These are phyloP conservation scores for Geranium incanum DNA, from an alignment of 441 rosid species.

Conservation along the genomic window DNA sequence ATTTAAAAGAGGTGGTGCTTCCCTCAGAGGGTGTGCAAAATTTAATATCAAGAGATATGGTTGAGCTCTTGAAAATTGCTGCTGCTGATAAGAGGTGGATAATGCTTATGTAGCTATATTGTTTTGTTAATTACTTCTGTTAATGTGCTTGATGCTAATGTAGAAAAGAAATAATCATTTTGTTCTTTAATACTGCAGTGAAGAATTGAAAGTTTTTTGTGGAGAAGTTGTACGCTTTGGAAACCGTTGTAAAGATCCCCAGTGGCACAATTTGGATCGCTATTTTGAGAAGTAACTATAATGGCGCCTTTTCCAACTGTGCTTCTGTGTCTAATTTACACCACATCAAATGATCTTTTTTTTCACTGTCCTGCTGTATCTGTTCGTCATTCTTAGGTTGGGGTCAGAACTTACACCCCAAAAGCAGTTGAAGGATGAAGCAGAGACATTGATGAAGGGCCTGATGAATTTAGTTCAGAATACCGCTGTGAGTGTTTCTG, in stretches of 20 bases:
- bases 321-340: no score
- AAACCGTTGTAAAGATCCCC: constrained; percentile 98
- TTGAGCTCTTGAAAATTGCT: constrained; percentile 62
- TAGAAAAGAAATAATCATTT: background rate
- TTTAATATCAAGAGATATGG: constrained; percentile 74
- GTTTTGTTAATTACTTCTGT: constrained; percentile 6
- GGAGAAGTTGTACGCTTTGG: constrained; percentile 98
- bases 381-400: no score
- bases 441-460: constrained; percentile 60
- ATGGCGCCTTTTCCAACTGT: no score
- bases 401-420: constrained; percentile 1
- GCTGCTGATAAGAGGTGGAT: constrained; percentile 87
- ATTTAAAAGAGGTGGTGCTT: constrained; percentile 77
- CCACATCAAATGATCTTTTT: no score
- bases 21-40: constrained; percentile 83
- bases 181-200: constrained; percentile 18
- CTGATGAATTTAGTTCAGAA: constrained; percentile 72
- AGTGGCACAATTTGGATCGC: constrained; percentile 58
- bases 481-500: constrained; percentile 67
- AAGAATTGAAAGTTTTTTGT: constrained; percentile 35
- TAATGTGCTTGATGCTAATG: background rate
- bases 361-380: no score
- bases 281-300: no score
- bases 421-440: constrained; percentile 76
- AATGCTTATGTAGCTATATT: background rate